Percentiles rank a stretch among this genome's conserved stretches.
phyloP scores from a whole-genome alignment of 1,284 basidiomycete species.

The Rhizoctonia solani region DNA sequence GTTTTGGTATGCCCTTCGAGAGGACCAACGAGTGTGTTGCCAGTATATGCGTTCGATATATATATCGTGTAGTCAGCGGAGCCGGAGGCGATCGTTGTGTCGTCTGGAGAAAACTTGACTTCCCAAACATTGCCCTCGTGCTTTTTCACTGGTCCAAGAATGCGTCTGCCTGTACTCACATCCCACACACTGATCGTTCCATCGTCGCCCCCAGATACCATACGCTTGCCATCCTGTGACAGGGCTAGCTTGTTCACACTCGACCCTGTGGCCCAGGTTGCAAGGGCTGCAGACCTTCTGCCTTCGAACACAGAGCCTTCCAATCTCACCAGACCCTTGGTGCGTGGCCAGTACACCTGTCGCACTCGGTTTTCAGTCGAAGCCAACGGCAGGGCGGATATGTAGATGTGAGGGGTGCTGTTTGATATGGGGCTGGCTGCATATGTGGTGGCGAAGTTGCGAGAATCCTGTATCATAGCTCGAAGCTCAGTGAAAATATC shows the following conservation, averaged over 20 bases:
- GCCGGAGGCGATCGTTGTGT: background rate
- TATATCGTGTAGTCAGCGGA: background rate
- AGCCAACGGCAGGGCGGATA: background rate
- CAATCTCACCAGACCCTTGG: background rate
- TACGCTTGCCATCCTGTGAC: conserved; percentile 28
- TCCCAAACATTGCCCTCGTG: background rate
- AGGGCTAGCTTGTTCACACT: conserved; percentile 7
- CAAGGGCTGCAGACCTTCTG: background rate
- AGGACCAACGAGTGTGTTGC: background rate
- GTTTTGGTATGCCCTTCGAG: background rate
- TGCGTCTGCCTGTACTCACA: background rate
- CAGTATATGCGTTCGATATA: conserved; percentile 10
- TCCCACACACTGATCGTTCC: conserved; percentile 33
- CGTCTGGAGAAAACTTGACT: conserved; percentile 25
- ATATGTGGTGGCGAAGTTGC: background rate
- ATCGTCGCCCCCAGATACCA: conserved; percentile 29
- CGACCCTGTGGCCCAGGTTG: background rate
- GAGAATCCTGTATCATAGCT: background rate
- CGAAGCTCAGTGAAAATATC: background rate
- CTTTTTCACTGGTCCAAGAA: background rate
- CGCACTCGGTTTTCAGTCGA: background rate
- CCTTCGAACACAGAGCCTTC: background rate
- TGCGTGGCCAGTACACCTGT: background rate
- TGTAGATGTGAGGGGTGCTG: conserved; percentile 10
- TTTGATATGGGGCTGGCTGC: background rate